Percentiles rank a stretch among this genome's conserved stretches.
phyloP scores from a whole-genome alignment of 2,329 filamentous ascomycete species.

The Fusarium luffae region DNA sequence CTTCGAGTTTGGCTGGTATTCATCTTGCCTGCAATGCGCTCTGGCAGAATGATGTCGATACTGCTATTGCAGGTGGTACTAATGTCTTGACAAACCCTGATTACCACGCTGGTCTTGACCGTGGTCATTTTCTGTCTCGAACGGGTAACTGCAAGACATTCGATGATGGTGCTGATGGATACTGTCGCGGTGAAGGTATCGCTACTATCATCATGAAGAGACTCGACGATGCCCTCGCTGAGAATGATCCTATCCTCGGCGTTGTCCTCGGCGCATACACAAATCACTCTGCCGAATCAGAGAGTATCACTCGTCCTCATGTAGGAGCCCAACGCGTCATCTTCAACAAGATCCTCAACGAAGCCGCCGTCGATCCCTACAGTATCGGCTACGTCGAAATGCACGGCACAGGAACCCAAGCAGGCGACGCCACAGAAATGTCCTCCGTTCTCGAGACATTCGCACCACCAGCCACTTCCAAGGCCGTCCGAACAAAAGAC shows the following conservation, averaged over 20 bases:
- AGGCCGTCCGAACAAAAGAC: slow-evolving; percentile 8
- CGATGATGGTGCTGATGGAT: slow-evolving; percentile 71
- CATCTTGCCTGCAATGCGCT: slow-evolving; percentile 76
- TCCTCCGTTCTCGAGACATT: slow-evolving; percentile 73
- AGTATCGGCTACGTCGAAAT: slow-evolving; percentile 89
- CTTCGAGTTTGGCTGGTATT: slow-evolving; percentile 77
- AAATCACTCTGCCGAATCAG: slow-evolving; percentile 77
- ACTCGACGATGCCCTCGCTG: slow-evolving; percentile 58
- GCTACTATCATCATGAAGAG: slow-evolving; percentile 62
- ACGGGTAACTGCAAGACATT: slow-evolving; percentile 55
- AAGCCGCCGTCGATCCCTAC: slow-evolving; percentile 78
- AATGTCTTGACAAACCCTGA: slow-evolving; percentile 76
- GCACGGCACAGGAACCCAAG: slow-evolving; percentile 86
- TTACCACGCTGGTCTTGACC: slow-evolving; percentile 70
- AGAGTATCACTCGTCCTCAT: slow-evolving; percentile 79
- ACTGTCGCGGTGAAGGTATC: slow-evolving; percentile 63
- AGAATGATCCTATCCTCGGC: slow-evolving; percentile 74
- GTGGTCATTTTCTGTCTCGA: slow-evolving; percentile 71
- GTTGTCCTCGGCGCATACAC: slow-evolving; percentile 72
- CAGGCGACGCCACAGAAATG: slow-evolving; percentile 87
- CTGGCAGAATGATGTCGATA: slow-evolving; percentile 79
- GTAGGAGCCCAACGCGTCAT: slow-evolving; percentile 70
- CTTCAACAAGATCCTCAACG: slow-evolving; percentile 73
- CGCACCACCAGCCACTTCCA: slow-evolving; percentile 48
- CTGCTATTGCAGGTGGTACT: slow-evolving; percentile 80